Percentiles rank a stretch among this genome's conserved stretches.
Evolutionary conservation across 192 early-diverging fungal species (phyloP).

Genomic region (Mortierella claussenii): DNA sequence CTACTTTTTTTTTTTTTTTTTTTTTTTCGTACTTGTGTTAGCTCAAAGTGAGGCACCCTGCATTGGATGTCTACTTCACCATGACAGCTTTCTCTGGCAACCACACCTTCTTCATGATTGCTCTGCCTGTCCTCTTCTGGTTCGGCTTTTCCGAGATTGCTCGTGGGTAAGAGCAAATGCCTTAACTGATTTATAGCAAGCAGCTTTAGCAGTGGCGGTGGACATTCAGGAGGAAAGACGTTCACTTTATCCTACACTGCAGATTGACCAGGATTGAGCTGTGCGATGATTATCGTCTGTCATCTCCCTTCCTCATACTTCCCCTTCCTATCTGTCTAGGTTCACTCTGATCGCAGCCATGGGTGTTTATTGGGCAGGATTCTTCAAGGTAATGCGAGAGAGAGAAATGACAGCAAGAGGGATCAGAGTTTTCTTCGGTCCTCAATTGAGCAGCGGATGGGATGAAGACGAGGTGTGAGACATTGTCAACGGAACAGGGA

Average conservation of each 20-base stretch:
- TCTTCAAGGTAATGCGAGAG: slow-evolving; percentile 60
- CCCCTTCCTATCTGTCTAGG: no score
- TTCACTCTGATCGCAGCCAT: slow-evolving; percentile 58
- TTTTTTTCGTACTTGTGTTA: slow-evolving; percentile 12
- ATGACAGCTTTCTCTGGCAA: slow-evolving; percentile 84
- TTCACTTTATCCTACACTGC: no score
- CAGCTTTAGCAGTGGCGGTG: no score
- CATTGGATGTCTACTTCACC: slow-evolving; percentile 73
- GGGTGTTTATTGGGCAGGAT: slow-evolving; percentile 69
- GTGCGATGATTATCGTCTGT: no score
- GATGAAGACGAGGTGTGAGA: no score
- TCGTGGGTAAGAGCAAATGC: slow-evolving; percentile 52
- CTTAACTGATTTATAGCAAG: not conserved
- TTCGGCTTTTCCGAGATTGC: slow-evolving; percentile 77
- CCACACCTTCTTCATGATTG: slow-evolving; percentile 88
- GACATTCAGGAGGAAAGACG: no score
- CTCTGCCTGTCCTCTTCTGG: slow-evolving; percentile 84
- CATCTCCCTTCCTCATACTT: no score
- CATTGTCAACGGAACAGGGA: no score
- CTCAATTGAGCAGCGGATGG: no score
- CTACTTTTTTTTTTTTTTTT: not conserved
- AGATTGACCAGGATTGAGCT: no score
- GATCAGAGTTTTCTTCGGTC: not conserved
- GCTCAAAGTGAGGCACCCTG: slow-evolving; percentile 57
- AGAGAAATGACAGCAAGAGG: not conserved